Conservation (phyloP, 2,329 filamentous ascomycete species). For the Epichloe brachyelytri region DNA sequence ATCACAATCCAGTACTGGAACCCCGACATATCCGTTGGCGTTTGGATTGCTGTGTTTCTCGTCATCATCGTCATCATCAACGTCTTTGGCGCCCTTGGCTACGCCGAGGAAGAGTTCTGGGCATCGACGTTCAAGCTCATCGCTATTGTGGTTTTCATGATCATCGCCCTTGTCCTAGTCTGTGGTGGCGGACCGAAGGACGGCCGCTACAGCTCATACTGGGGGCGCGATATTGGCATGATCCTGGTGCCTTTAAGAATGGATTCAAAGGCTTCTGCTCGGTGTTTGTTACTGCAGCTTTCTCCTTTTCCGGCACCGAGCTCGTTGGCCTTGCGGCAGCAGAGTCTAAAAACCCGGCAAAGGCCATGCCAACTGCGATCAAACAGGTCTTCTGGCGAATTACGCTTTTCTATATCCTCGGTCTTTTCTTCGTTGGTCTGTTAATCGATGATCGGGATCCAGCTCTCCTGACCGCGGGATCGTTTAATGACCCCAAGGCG, state of each 20-base stretch:
- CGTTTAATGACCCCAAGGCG: slow-evolving; percentile 24
- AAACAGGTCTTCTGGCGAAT: slow-evolving; percentile 62
- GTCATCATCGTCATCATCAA: slow-evolving; percentile 33
- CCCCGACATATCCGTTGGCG: slow-evolving; percentile 27
- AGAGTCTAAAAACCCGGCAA: slow-evolving; percentile 56
- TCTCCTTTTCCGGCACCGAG: slow-evolving; percentile 61
- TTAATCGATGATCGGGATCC: slow-evolving; percentile 32
- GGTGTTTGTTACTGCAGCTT: slow-evolving; percentile 61
- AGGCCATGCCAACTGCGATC: slow-evolving; percentile 65
- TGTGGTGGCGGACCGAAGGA: slow-evolving; percentile 44
- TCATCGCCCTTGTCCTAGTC: slow-evolving; percentile 46
- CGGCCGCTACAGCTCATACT: slow-evolving; percentile 32
- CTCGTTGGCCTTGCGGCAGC: slow-evolving; percentile 31
- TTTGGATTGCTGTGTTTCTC: slow-evolving; percentile 39
- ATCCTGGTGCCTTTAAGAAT: slow-evolving; percentile 49
- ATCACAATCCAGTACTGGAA: slow-evolving; percentile 41
- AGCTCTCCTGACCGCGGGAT: slow-evolving; percentile 26
- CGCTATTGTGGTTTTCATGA: slow-evolving; percentile 44
- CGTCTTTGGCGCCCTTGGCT: slow-evolving; percentile 37
- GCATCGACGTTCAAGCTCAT: slow-evolving; percentile 38
- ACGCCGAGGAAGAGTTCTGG: slow-evolving; percentile 40
- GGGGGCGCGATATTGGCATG: slow-evolving; percentile 37
- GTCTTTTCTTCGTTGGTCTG: slow-evolving; percentile 38
- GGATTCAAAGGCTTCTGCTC: slow-evolving; percentile 64
- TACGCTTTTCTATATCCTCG: slow-evolving; percentile 41